Evolutionary conservation across 106 monocot species (phyloP).

Genomic region (Dactylorhiza incarnata): DNA sequence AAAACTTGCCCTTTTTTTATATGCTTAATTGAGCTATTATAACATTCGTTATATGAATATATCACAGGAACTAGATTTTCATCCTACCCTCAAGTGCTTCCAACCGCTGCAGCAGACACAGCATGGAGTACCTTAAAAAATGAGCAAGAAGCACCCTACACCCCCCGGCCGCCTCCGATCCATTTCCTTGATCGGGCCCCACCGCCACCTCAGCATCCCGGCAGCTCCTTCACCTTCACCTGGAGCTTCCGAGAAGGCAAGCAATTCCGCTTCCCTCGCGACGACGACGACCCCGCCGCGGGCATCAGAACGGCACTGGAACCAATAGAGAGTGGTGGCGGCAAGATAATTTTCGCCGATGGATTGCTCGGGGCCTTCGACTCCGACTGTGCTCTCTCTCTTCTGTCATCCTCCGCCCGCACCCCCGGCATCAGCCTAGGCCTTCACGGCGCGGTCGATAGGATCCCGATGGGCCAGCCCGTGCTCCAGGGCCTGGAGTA

Average conservation of each 20-base stretch:
- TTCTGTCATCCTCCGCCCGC: conserved; percentile 85
- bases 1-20: no score
- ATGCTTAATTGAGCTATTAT: no score
- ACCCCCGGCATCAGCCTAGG: conserved; percentile 28
- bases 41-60: not conserved
- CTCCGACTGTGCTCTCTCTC: conserved; percentile 96
- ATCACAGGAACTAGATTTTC: conserved; percentile 31
- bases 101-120: conserved; percentile 14
- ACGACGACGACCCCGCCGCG: conserved; percentile 1
- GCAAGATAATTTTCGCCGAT: conserved; percentile 23
- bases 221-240: conserved; percentile 7
- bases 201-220: conserved; percentile 7
- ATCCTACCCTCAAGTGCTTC: conserved; percentile 31
- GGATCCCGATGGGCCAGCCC: conserved; percentile 43
- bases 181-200: conserved; percentile 15
- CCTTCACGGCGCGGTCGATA: conserved; percentile 19
- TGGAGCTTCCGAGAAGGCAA: conserved; percentile 24
- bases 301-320: conserved; percentile 11
- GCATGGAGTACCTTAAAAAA: conserved; percentile 22
- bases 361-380: conserved; percentile 30
- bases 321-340: conserved; percentile 4
- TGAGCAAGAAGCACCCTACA: conserved; percentile 13
- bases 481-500: conserved; percentile 12
- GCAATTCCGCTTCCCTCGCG: conserved; percentile 40
- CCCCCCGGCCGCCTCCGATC: not conserved